Conservation (phyloP, 345 rosid species). For the Pseudoturritis turrita region DNA sequence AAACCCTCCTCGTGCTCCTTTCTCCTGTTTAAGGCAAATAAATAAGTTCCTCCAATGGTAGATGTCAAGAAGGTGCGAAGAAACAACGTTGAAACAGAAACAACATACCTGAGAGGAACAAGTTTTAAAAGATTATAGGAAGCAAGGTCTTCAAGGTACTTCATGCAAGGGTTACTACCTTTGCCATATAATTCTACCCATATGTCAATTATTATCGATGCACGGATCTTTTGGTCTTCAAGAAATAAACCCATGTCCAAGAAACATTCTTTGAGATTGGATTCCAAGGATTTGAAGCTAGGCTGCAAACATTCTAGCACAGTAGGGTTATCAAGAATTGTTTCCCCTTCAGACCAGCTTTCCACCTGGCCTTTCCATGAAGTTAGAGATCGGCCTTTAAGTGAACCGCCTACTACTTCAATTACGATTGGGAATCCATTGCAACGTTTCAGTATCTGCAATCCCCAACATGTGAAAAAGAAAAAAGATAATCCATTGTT, state of each 20-base stretch:
- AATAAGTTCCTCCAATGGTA: slow-evolving; percentile 3
- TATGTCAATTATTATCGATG: slow-evolving; percentile 42
- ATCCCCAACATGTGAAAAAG: not conserved
- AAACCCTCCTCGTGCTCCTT: slow-evolving; percentile 32
- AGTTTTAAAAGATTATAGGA: slow-evolving; percentile 38
- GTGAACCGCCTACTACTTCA: slow-evolving; percentile 47
- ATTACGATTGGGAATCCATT: slow-evolving; percentile 57
- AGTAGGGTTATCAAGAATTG: slow-evolving; percentile 15
- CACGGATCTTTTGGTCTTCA: slow-evolving; percentile 47
- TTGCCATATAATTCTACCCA: slow-evolving; percentile 45
- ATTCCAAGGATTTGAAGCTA: slow-evolving; percentile 37
- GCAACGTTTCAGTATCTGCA: slow-evolving; percentile 52
- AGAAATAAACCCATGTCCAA: slow-evolving; percentile 53
- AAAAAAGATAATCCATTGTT: not conserved
- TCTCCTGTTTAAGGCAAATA: slow-evolving; percentile 19
- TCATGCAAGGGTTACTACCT: slow-evolving; percentile 20
- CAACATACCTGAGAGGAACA: slow-evolving; percentile 32
- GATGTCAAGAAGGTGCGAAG: not conserved
- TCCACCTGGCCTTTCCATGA: slow-evolving; percentile 33
- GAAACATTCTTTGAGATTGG: slow-evolving; percentile 40
- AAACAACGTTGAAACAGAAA: not conserved
- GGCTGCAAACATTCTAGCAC: slow-evolving; percentile 37
- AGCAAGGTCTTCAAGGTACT: slow-evolving; percentile 37
- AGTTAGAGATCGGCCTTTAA: slow-evolving; percentile 26
- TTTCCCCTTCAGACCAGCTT: slow-evolving; percentile 29